Base-by-base conservation (phyloP, 2,329 filamentous ascomycete species). In the Hymenoscyphus fructigenus region DNA sequence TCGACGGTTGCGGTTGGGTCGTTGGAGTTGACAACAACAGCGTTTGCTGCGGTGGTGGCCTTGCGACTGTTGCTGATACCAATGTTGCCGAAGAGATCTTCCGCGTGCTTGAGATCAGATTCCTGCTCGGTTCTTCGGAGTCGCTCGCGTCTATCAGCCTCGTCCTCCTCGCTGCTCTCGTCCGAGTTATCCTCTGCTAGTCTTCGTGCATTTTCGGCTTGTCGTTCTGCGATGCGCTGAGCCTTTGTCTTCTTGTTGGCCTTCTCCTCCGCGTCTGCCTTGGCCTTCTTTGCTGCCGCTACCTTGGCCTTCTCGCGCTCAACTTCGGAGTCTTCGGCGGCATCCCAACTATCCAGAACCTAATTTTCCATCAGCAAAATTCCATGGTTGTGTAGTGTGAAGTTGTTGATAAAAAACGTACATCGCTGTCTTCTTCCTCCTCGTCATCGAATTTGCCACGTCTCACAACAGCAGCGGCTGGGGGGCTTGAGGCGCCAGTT, bases 221-320 rank as follows among this genome's bases (percentile, higher is more conserved):
- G 84, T 76, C 88, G 88, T 75, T 97, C 92, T 71, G 91, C 90
- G 78, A 97, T 89, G 73, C 94, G 91, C 81, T 96, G 86, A 44
- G 88, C 80, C 82, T 94, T 96, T 77, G 88, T 86, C 83, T 98
- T 98, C 83, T 97, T 96, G 75, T 89, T 92, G 61, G 92, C 92
- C 55, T 91, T 92, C 7, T 92, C 92, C 74, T 92, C 91, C 56
- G 91, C 93, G 0, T 93, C 92, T 32, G 92, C 93, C 80, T 96
- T 96, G 65, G 91, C 92, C 79, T 96, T 96, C 61, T 87, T 90
- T 75, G 92, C 93, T 5, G 85, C 89, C 60, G 89, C 92, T 81
- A 94, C 95, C 79, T 91, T 91, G 32, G 87, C 91, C 84, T 98
- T 99, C 80, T 97, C 93, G 74, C 93, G 91, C 83, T 99, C 95